phyloP scores from a whole-genome alignment of 164 flowering plant genomes.

The Litsea cubeba region DNA sequence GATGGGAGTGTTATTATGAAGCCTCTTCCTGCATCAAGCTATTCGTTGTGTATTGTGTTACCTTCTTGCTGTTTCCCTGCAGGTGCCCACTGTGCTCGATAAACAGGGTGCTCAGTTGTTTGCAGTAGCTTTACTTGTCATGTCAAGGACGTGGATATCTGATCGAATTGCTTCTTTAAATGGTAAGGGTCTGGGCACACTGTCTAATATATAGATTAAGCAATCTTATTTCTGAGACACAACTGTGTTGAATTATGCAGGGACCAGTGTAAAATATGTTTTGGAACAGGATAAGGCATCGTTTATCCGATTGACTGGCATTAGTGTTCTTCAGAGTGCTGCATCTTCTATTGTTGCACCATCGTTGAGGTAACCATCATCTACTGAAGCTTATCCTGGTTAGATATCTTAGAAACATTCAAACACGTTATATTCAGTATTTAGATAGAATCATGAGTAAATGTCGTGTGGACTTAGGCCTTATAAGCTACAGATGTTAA shows the following conservation, averaged over 20 bases:
- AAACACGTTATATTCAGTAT: too few relatives aligned
- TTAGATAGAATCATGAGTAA: too few relatives aligned
- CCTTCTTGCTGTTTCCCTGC: slow-evolving; percentile 19
- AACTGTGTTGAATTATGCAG: slow-evolving; percentile 31
- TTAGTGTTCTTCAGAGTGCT: slow-evolving; percentile 93
- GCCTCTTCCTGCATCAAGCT: too few relatives aligned
- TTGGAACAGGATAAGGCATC: slow-evolving; percentile 94
- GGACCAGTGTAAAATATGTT: slow-evolving; percentile 94
- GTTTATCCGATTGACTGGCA: slow-evolving; percentile 72
- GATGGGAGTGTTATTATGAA: too few relatives aligned
- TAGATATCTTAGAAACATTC: neutral
- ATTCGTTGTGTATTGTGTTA: neutral
- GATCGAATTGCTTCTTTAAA: slow-evolving; percentile 97
- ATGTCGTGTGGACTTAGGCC: neutral
- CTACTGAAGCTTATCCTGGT: neutral
- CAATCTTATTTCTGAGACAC: neutral
- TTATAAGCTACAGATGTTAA: neutral
- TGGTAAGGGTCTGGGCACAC: slow-evolving; percentile 39
- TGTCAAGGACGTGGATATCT: slow-evolving; percentile 94
- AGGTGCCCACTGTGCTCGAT: slow-evolving; percentile 92
- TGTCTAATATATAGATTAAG: neutral
- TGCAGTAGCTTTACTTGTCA: slow-evolving; percentile 86
- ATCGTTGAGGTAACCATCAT: slow-evolving; percentile 64
- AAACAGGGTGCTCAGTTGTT: slow-evolving; percentile 89
- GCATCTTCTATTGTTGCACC: slow-evolving; percentile 93